Evolutionary conservation across 768 basidiomycete genomes (phyloP), one percentile per base, ranked within the genome.

Genomic region (Rhodotorula taiwanensis): DNA sequence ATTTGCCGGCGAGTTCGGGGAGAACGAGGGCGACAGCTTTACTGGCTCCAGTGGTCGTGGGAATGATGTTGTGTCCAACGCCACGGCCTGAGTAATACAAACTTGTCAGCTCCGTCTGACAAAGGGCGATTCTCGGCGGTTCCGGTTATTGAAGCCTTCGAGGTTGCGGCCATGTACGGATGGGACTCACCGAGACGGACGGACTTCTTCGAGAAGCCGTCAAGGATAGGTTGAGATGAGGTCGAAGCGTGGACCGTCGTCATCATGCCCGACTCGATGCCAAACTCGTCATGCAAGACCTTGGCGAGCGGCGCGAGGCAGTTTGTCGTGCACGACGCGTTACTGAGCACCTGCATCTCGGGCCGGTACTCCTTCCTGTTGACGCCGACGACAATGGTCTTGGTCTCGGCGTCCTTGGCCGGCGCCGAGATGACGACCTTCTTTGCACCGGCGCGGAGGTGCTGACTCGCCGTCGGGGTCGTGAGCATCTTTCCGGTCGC

Each of bases 341-440:
- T 77, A 9, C 69, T 71, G 8, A 77, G 44, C 42, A 77, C 73
- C 18, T 73, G 66, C 60, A 73, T 71, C 2, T 51, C 50, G 2
- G 68, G 55, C 2, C 39, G 48, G 58, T 75, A 76, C 3, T 66
- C 66, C 44, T 54, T 51, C 23, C 74, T 68, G 58, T 77, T 77
- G 20, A 77, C 75, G 2, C 76, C 76, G 52, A 70, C 74, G 5
- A 77, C 76, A 21, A 77, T 54, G 4, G 67, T 65, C 54, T 55
- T 55, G 14, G 54, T 65, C 54, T 55, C 49, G 3, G 49, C 49
- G 21, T 60, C 54, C 58, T 71, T 69, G 33, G 68, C 65, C 15
- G 76, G 76, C 9, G 76, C 76, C 20, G 74, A 75, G 57, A 77
- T 76, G 59, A 77, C 54, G n/a, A 77, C 76, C 56, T 74, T 76